phyloP scores from a whole-genome alignment of 2,329 filamentous ascomycete genomes.

The Paecilomyces formosus region DNA sequence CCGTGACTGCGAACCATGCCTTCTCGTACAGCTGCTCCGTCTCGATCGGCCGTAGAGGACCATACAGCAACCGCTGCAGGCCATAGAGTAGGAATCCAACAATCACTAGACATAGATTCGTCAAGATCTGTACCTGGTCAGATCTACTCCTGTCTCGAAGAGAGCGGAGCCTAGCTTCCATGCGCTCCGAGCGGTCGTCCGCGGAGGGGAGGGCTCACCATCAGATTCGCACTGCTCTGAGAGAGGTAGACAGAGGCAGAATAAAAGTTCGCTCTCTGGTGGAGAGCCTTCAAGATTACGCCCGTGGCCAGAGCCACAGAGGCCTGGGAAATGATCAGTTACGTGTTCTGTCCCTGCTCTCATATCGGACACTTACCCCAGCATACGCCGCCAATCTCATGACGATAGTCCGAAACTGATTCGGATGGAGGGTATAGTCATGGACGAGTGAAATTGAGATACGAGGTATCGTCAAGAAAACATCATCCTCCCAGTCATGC shows the following conservation, averaged over 20 bases:
- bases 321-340: conserved; percentile 43
- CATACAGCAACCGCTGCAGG: conserved; percentile 84
- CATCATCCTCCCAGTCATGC: conserved; percentile 10
- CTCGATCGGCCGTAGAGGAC: conserved; percentile 83
- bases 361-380: conserved; percentile 35
- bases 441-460: conserved; percentile 13
- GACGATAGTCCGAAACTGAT: conserved; percentile 16
- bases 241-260: conserved; percentile 94
- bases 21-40: conserved; percentile 96
- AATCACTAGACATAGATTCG: conserved; percentile 79
- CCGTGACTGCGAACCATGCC: conserved; percentile 95
- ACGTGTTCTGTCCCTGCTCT: conserved; percentile 1
- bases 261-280: conserved; percentile 96
- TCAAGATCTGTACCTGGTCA: conserved; percentile 59
- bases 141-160: neutral
- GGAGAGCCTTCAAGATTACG: conserved; percentile 83
- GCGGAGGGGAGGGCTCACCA: conserved; percentile 51
- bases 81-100: conserved; percentile 77
- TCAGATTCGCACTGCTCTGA: conserved; percentile 89
- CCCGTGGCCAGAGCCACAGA: conserved; percentile 77
- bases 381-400: conserved; percentile 47
- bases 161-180: neutral
- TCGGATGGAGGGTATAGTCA: conserved; percentile 11
- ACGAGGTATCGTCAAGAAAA: conserved; percentile 6
- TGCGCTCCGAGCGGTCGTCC: neutral